phyloP scores from a whole-genome alignment of 805 yeast species.

The Candida pseudofarinosa region DNA sequence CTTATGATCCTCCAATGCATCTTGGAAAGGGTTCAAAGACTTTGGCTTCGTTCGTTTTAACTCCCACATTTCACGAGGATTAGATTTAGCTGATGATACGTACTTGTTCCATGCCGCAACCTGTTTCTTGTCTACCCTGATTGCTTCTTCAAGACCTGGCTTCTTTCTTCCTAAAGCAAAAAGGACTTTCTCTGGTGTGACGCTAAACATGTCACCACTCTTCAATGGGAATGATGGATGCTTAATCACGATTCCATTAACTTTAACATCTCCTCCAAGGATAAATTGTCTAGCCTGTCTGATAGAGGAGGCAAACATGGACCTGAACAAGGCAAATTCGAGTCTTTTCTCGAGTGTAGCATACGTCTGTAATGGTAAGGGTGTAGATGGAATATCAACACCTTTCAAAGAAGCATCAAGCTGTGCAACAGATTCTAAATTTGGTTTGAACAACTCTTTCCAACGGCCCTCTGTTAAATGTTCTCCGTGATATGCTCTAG shows the following conservation, averaged over 20 bases:
- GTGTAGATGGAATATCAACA: conserved; percentile 56
- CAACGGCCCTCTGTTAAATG: conserved; percentile 80
- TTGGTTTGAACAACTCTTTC: conserved; percentile 65
- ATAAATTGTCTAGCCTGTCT: conserved; percentile 93
- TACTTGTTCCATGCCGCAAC: conserved; percentile 72
- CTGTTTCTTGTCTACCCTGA: conserved; percentile 68
- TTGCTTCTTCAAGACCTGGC: conserved; percentile 67
- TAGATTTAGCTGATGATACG: conserved; percentile 53
- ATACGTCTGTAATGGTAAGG: conserved; percentile 82
- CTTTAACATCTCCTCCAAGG: conserved; percentile 73
- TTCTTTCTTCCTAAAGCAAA: conserved; percentile 80
- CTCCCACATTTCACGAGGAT: conserved; percentile 57
- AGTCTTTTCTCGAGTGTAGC: conserved; percentile 85
- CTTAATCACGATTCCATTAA: conserved; percentile 74
- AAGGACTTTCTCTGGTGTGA: conserved; percentile 80
- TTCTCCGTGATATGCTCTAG: conserved; percentile 95
- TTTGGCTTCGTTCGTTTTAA: conserved; percentile 40
- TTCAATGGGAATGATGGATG: conserved; percentile 75
- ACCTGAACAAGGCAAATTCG: conserved; percentile 85
- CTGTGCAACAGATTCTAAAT: conserved; percentile 82
- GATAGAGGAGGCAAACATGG: conserved; percentile 88
- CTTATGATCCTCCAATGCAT: conserved; percentile 8
- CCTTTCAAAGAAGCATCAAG: conserved; percentile 76
- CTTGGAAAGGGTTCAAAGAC: conserved; percentile 27
- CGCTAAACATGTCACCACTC: conserved; percentile 85